Conservation (phyloP, 768 basidiomycete genomes). For the Leccinum rimulosum region DNA sequence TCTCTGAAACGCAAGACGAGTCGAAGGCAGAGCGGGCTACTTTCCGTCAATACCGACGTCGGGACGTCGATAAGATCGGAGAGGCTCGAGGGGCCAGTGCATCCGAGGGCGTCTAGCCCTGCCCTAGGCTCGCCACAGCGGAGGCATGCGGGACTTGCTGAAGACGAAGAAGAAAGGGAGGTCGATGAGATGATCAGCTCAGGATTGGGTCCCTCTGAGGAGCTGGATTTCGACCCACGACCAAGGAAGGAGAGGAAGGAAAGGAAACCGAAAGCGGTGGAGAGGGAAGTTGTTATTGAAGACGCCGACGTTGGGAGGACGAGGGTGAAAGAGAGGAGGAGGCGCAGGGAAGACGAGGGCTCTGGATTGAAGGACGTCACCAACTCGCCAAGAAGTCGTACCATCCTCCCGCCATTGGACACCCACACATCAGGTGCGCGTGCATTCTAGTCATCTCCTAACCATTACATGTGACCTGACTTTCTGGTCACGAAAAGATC, state of each 20-base stretch:
- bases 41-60: slow-evolving; percentile 40
- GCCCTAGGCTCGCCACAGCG: slow-evolving; percentile 63
- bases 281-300: slow-evolving; percentile 18
- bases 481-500: slow-evolving; percentile 26
- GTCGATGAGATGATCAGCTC: slow-evolving; percentile 25
- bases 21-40: slow-evolving; percentile 50
- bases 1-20: slow-evolving; percentile 24
- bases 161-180: slow-evolving; percentile 54
- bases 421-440: slow-evolving; percentile 36
- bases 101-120: slow-evolving; percentile 61
- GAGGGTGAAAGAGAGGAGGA: slow-evolving; percentile 40
- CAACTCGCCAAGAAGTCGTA: slow-evolving; percentile 47
- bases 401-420: slow-evolving; percentile 36
- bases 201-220: slow-evolving; percentile 14
- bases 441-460: background rate
- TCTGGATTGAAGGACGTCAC: slow-evolving; percentile 59
- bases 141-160: slow-evolving; percentile 52
- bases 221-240: slow-evolving; percentile 16
- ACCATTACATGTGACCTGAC: slow-evolving; percentile 16
- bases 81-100: slow-evolving; percentile 34
- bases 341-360: slow-evolving; percentile 37
- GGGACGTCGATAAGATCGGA: slow-evolving; percentile 28
- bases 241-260: slow-evolving; percentile 46
- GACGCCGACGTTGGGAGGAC: slow-evolving; percentile 24
- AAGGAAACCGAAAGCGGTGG: slow-evolving; percentile 23